Evolutionary conservation across 73 alveolate species (phyloP), one percentile per base, ranked within the genome.

Genomic region (Uronychia setigera): DNA sequence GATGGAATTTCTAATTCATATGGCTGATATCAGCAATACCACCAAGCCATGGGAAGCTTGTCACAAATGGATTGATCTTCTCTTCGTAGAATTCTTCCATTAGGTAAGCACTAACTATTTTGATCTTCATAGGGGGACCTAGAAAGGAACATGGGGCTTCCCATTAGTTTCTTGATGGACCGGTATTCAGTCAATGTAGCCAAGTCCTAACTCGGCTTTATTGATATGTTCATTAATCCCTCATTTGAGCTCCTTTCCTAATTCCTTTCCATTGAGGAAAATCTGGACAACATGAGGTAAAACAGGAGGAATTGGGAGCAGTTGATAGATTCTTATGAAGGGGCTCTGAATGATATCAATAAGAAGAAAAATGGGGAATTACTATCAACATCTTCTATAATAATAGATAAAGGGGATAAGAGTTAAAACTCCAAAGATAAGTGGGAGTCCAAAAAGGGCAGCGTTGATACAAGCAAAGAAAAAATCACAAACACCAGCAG

Each of bases 1-100:
- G 25, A 85, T 95, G 95, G 87, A 76, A 67, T 78, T 95, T 86
- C 29, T 93, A 35, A 58, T 96, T 58, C 99, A 96, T 87, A 31
- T 88, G 19, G 89, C 97, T 1, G 99, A 96, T 80, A 92, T 96
- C 77, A 91, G 94, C 9, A 94, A 95, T 91, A 94, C 99, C 0
- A 84, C 96, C 13, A 93, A 92, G 87, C 95, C 90, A n/a, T 92
- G 88, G 82, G 85, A 94, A 58, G 74, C 95, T 26, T 94, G 95
- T 88, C 31, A 85, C 60, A 58, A 87, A 74, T 97, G 99, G 99
- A 94, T 98, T 29, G 87, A 92, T 79, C 87, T 81, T 31, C 89
- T 97, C 30, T 78, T 92, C 88, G 91, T 80, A 26, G 99, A 97
- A 90, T 95, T 97, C 93, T 97, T 94, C 85, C 60, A 60, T 35